Percentiles rank a stretch among this genome's conserved stretches.
These are phyloP conservation scores for Tetrahymena borealis DNA, from an alignment of 73 alveolate species.

Conservation along the genomic window DNA sequence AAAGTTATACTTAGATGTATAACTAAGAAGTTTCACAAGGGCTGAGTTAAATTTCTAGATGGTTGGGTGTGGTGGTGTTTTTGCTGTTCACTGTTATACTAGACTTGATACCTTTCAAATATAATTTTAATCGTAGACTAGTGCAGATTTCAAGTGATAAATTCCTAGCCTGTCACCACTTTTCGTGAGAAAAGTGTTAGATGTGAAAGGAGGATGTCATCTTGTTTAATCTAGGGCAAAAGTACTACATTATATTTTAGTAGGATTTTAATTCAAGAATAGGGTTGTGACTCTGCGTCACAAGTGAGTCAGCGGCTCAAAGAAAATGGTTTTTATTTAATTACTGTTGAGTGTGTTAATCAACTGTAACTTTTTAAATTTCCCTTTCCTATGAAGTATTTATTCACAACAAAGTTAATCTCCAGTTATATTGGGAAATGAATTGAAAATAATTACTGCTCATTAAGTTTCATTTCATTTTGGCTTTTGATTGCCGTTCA, in stretches of 20 bases:
- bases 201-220: background rate
- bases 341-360: background rate
- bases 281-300: constrained; percentile 5
- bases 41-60: too few species aligned
- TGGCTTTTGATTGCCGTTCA: too few species aligned
- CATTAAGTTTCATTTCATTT: background rate
- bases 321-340: background rate
- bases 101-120: background rate
- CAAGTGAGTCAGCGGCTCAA: constrained; percentile 2
- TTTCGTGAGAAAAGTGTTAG: background rate
- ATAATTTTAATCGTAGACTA: background rate
- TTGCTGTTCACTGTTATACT: background rate
- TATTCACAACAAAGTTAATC: background rate
- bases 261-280: background rate
- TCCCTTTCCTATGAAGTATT: background rate
- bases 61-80: background rate
- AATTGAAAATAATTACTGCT: background rate
- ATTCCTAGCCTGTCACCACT: background rate
- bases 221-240: background rate
- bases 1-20: too few species aligned
- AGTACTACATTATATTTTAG: background rate
- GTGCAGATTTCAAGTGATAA: background rate
- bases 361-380: background rate
- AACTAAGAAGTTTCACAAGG: too few species aligned
- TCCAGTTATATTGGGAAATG: background rate